Evolutionary conservation across 306 rosid species (phyloP), one percentile per base, ranked within the genome.

Genomic region (Dicorynia guianensis): DNA sequence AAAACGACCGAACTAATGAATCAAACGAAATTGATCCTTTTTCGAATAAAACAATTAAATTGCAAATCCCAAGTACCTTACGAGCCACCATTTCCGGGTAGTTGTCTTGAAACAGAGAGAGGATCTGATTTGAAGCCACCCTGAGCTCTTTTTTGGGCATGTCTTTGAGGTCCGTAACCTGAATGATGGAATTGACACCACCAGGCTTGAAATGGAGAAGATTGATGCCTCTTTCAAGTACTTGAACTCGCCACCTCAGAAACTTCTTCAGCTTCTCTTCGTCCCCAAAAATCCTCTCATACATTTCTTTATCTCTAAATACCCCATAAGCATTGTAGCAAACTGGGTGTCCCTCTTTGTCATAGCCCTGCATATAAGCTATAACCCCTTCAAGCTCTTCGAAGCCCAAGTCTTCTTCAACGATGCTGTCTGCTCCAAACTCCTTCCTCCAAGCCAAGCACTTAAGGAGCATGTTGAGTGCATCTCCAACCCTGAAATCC

Each of bases 71-170:
- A 11, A 33, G 11, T 19, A 93, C 99, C 97, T 90, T 95, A 12
- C 92, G 81, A 69, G 99, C 99, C 19, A 95, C 99, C 93, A 92
- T 79, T 89, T 95, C 99, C 0, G 99, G 99, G 61, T 95, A 95
- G 74, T 95, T 95, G 8, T 95, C 99, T 84, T 95, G 99, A 66
- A 95, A 95, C 52, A 95, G 80, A 1, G 96, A 92, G 18, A 95
- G 92, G 77, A 95, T 95, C 73, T 92, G 97, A 65, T 92, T 92
- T 5, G 99, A 95, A 43, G 97, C 99, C 3, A 89, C 97, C 46
- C 99, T 84, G 1, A 95, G 93, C 87, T 95, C 99, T 48, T 96
- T 88, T 35, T 90, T 95, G 4, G 99, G 99, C 97, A 95, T 92
- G 85, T 95, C 97, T 61, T 92, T 95, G 1, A 95, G 99, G 74